Base-by-base conservation (phyloP, 2,329 filamentous ascomycete species). In the Fusarium sp. region DNA sequence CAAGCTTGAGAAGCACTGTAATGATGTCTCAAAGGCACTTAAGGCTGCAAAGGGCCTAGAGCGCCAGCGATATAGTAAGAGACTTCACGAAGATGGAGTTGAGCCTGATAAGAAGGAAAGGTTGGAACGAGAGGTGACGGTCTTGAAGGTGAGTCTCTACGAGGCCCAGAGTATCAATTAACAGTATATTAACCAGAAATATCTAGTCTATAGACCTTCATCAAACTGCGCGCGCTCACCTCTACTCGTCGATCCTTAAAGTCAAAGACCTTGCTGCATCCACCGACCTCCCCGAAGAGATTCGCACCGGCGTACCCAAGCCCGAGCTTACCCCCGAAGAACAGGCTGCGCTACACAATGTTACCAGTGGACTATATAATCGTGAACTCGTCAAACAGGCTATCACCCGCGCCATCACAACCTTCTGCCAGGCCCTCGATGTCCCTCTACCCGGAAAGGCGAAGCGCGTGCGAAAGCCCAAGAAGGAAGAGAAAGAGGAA, bases 21-120 rank as follows among this genome's bases (percentile, higher is more conserved):
- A 89, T 78, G 86, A 90, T 41, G 85, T 96, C 14, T 87, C 87
- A 70, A 88, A 90, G 66, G 92, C 91, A 2, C 86, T 96, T 69
- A 94, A 94, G 81, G 85, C 87, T 17, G 92, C 91, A 64, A 94
- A 93, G 79, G 91, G 91, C 53, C 92, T 94, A 79, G 93, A 96
- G 84, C 88, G 93, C 51, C 94, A 96, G 83, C 93, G 94, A 73
- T 87, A 93, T 68, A 88, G 91, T 70, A 92, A 90, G 80, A 84
- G 87, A 47, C 81, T 89, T 20, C 85, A 83, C 56, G 87, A 89
- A 35, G 82, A 83, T 59, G 85, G 84, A 58, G 76, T 83, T 22
- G 79, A 82, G 5, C 73, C 82, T 14, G 87, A 87, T 50, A 90
- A 90, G 77, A 83, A 89, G 28, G 83, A 85, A 66, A 85, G 92